Conservation (phyloP, 192 early-diverging fungal species). For the Backusella circina region DNA sequence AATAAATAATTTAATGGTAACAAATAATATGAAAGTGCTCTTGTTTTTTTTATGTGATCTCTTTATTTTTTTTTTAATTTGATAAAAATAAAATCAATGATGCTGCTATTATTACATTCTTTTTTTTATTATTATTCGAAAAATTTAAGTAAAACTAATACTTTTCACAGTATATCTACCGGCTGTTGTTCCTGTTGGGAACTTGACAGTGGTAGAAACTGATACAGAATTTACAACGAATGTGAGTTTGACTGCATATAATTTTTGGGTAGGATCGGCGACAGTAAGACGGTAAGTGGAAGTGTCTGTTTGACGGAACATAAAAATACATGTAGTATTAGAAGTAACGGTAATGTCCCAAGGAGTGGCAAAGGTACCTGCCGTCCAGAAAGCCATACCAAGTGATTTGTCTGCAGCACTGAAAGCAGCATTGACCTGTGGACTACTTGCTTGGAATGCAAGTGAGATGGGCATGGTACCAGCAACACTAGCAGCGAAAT, state of each 20-base stretch:
- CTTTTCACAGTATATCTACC: not conserved
- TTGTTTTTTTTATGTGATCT: not conserved
- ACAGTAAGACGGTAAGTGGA: not conserved
- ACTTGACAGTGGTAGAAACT: not conserved
- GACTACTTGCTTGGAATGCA: not conserved
- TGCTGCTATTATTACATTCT: not conserved
- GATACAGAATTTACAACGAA: not conserved
- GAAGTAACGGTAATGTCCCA: not conserved
- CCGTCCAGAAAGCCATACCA: constrained; percentile 14
- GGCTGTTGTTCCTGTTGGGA: not conserved
- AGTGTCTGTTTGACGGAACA: not conserved
- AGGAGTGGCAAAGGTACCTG: not conserved
- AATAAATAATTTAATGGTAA: not conserved
- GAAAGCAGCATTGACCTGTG: not conserved
- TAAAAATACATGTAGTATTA: constrained; percentile 5
- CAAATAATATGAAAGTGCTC: not conserved
- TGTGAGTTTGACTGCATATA: not conserved
- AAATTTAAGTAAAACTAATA: not conserved
- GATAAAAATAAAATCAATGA: too few species aligned
- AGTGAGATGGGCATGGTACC: not conserved
- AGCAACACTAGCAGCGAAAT: not conserved
- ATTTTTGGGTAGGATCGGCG: constrained; percentile 18
- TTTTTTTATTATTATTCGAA: not conserved
- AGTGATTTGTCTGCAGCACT: not conserved
- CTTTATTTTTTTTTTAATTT: not conserved